These are phyloP conservation scores for Elasticomyces elasticus DNA, from an alignment of 495 filamentous ascomycete genomes.

Conservation along the genomic window DNA sequence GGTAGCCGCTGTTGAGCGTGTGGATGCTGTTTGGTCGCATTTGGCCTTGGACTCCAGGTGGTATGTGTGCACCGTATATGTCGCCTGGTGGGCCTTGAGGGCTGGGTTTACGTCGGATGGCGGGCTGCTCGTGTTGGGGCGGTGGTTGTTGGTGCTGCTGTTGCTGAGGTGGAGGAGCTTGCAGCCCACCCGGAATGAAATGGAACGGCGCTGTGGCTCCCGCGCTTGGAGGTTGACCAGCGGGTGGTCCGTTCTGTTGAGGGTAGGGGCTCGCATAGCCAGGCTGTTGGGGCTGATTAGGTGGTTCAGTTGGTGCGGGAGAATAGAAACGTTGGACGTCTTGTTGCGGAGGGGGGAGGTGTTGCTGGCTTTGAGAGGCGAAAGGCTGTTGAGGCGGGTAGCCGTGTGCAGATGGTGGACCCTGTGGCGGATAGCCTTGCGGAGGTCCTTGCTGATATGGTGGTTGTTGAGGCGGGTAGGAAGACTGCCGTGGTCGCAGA, in stretches of 20 bases:
- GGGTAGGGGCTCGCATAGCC: conserved; percentile 24
- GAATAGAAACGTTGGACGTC: conserved; percentile 26
- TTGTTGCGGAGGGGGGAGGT: conserved; percentile 25
- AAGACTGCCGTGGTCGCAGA: conserved; percentile 53
- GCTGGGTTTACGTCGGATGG: conserved; percentile 18
- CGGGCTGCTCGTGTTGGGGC: conserved; percentile 1
- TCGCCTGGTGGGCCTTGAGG: conserved; percentile 8
- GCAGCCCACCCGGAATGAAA: conserved; percentile 19
- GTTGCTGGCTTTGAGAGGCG: conserved; percentile 36
- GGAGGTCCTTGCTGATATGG: conserved; percentile 45
- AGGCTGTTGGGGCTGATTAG: conserved; percentile 21
- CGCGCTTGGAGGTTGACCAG: conserved; percentile 23
- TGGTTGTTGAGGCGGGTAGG: conserved; percentile 24
- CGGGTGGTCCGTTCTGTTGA: conserved; percentile 21
- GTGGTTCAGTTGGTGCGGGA: conserved; percentile 23
- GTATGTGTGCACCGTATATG: not conserved
- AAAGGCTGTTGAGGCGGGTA: conserved; percentile 30
- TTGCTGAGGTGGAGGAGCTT: conserved; percentile 10
- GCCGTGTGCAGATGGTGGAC: conserved; percentile 15
- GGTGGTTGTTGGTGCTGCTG: conserved; percentile 16
- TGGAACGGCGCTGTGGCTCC: conserved; percentile 17
- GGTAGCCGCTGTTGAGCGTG: conserved; percentile 27
- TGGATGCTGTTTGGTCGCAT: conserved; percentile 23
- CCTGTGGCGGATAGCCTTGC: conserved; percentile 36
- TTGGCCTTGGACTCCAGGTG: conserved; percentile 10